Percentiles rank a stretch among this genome's conserved stretches.
These are phyloP conservation scores for Hyphopichia buzzinii DNA, from an alignment of 1,139 yeast genomes.

Conservation along the genomic window DNA sequence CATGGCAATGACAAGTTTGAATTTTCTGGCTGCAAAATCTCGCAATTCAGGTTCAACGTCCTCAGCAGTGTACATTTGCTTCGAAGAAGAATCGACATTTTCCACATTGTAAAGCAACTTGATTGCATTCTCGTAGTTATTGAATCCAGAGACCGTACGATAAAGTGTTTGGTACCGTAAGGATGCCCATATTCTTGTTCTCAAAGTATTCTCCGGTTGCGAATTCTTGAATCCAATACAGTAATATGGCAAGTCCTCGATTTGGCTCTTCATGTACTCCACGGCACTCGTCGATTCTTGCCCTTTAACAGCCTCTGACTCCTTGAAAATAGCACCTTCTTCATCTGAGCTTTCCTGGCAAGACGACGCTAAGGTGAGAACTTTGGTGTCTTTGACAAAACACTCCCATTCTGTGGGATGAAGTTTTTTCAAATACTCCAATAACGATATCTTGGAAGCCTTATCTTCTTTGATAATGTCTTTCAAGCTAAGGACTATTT, in stretches of 20 bases:
- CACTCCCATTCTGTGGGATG: constrained; percentile 74
- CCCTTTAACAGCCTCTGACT: neutral
- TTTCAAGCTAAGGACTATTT: constrained; percentile 58
- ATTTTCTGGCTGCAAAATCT: constrained; percentile 59
- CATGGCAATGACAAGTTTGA: constrained; percentile 67
- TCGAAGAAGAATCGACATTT: constrained; percentile 41
- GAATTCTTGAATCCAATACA: constrained; percentile 70
- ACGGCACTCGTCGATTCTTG: neutral
- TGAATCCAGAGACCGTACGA: constrained; percentile 75
- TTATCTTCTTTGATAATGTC: constrained; percentile 66
- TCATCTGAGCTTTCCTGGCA: constrained; percentile 1
- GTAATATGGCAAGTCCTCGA: constrained; percentile 64
- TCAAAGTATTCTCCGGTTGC: constrained; percentile 54
- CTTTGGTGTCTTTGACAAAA: constrained; percentile 65
- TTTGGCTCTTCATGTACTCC: constrained; percentile 32
- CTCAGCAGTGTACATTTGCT: constrained; percentile 16
- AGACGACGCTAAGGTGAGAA: constrained; percentile 22
- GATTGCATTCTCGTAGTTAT: constrained; percentile 68
- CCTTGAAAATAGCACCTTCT: neutral
- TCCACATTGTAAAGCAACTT: constrained; percentile 66
- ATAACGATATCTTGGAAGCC: constrained; percentile 59
- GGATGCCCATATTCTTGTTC: constrained; percentile 84
- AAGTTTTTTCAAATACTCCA: constrained; percentile 72
- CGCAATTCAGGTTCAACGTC: constrained; percentile 44
- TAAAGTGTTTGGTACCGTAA: constrained; percentile 74